phyloP scores from a whole-genome alignment of 768 basidiomycete genomes.

The Trametes meyenii region DNA sequence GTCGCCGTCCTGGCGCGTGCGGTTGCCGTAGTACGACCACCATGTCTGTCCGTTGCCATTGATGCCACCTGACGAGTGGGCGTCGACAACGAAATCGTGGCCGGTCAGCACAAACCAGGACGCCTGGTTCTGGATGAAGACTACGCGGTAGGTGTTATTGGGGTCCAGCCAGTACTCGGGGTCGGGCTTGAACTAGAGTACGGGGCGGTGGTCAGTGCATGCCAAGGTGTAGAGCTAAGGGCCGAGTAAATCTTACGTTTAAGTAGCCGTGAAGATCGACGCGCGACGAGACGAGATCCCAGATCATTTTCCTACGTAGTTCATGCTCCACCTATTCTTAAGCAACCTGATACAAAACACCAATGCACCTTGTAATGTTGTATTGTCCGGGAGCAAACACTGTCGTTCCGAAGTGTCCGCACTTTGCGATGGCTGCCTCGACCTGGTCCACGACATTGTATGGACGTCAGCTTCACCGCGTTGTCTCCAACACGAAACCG shows the following conservation, averaged over 20 bases:
- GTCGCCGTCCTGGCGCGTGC: conserved; percentile 53
- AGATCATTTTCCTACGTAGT: conserved; percentile 51
- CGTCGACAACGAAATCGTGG: conserved; percentile 56
- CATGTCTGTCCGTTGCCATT: conserved; percentile 65
- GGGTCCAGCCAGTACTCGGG: conserved; percentile 58
- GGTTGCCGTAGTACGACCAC: conserved; percentile 54
- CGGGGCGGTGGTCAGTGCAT: not conserved
- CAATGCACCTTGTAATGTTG: conserved; percentile 52
- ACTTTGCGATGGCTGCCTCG: conserved; percentile 49
- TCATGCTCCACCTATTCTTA: not conserved
- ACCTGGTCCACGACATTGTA: conserved; percentile 36
- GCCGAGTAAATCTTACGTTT: conserved; percentile 36
- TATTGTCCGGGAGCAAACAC: conserved; percentile 48
- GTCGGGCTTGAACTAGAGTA: conserved; percentile 52
- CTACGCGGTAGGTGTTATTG: conserved; percentile 58
- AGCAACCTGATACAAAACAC: no score
- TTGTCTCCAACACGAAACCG: not conserved
- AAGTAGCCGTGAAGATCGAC: conserved; percentile 49
- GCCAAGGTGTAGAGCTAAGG: no score
- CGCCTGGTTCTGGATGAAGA: conserved; percentile 65
- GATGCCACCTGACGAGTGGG: conserved; percentile 57
- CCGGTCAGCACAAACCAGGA: conserved; percentile 69
- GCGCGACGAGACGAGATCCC: conserved; percentile 47
- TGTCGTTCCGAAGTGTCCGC: conserved; percentile 51
- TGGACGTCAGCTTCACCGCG: not conserved